These are phyloP conservation scores for Fusarium lateritium DNA, from an alignment of 2,329 filamentous ascomycete species.

Conservation along the genomic window DNA sequence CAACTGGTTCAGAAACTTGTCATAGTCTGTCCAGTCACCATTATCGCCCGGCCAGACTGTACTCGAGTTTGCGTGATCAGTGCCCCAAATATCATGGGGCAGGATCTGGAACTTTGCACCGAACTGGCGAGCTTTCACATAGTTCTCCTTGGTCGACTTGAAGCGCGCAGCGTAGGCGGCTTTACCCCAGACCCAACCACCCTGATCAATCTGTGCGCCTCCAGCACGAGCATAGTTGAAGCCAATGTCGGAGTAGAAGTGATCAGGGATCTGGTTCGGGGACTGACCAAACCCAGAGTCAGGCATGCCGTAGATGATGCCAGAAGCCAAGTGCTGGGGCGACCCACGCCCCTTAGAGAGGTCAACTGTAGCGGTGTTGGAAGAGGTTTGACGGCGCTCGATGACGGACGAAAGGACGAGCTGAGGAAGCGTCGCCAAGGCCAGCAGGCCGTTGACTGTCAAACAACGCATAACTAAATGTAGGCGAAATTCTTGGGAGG, in stretches of 20 bases:
- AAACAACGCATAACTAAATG: neutral
- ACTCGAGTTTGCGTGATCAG: slow-evolving; percentile 2
- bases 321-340: slow-evolving; percentile 3
- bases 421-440: neutral
- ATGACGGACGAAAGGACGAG: neutral
- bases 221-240: slow-evolving; percentile 9
- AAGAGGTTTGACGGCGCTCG: slow-evolving; percentile 1
- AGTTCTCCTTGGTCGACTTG: slow-evolving; percentile 1
- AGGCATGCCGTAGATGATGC: slow-evolving; percentile 8
- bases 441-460: neutral
- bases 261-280: slow-evolving; percentile 10
- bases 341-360: slow-evolving; percentile 1
- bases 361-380: slow-evolving; percentile 3
- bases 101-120: slow-evolving; percentile 1
- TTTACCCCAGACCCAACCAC: neutral
- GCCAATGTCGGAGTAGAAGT: slow-evolving; percentile 11
- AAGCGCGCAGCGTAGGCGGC: neutral
- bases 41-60: slow-evolving; percentile 11
- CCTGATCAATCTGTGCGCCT: slow-evolving; percentile 4
- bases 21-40: slow-evolving; percentile 10
- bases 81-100: slow-evolving; percentile 7
- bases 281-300: slow-evolving; percentile 8
- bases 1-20: slow-evolving; percentile 4
- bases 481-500: neutral
- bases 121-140: neutral